Evolutionary conservation across 2,329 filamentous ascomycete genomes (phyloP).

Genomic region (Colletotrichum sojae): DNA sequence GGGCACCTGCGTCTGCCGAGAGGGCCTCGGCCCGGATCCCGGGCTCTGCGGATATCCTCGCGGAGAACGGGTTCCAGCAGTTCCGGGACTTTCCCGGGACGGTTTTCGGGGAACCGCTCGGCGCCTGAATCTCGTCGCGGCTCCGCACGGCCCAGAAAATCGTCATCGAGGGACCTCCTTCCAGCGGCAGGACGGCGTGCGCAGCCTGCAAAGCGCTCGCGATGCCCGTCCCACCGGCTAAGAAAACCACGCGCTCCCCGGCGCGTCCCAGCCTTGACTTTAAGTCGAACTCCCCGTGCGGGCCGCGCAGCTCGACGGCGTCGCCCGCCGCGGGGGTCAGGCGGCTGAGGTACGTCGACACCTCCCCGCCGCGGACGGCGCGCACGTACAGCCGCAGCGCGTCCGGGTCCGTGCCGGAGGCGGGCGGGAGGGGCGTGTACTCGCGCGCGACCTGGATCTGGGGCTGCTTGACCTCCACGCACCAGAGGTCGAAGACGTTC

Average conservation of each 20-base stretch:
- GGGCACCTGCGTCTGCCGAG: constrained; percentile 43
- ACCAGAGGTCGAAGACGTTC: constrained; percentile 77
- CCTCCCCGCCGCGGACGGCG: constrained; percentile 84
- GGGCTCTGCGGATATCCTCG: background rate
- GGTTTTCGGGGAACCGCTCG: constrained; percentile 8
- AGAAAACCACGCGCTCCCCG: constrained; percentile 76
- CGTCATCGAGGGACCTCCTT: constrained; percentile 69
- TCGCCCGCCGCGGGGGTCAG: constrained; percentile 66
- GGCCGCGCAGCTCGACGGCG: constrained; percentile 82
- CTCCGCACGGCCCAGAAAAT: constrained; percentile 86
- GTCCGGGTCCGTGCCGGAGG: constrained; percentile 48
- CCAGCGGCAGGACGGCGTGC: constrained; percentile 73
- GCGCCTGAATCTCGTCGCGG: constrained; percentile 65
- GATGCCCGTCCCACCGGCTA: constrained; percentile 94
- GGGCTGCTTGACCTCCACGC: constrained; percentile 94
- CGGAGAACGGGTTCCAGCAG: constrained; percentile 33
- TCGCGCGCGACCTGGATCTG: constrained; percentile 91
- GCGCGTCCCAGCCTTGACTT: constrained; percentile 49
- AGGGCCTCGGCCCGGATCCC: constrained; percentile 43
- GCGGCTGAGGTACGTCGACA: constrained; percentile 83
- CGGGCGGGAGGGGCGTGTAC: constrained; percentile 86
- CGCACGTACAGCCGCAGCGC: constrained; percentile 82
- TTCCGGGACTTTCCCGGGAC: constrained; percentile 41
- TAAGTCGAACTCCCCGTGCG: constrained; percentile 77
- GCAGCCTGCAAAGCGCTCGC: constrained; percentile 89